Conservation (phyloP, 163 green algal species). For the Scenedesmus sp. region DNA sequence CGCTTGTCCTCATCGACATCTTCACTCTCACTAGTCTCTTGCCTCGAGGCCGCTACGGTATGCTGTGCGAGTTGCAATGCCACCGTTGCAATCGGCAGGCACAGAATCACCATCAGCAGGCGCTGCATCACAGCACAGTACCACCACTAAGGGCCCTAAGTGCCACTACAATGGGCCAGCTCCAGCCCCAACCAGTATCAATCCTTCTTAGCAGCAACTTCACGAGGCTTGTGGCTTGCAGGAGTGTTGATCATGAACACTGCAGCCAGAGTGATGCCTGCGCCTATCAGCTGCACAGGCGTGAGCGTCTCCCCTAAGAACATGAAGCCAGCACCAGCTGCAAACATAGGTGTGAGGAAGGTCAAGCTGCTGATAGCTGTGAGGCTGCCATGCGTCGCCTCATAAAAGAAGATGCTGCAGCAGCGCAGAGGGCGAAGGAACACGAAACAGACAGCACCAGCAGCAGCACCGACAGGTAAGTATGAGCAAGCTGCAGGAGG, state of each 20-base stretch:
- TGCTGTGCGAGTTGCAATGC: too few relatives aligned
- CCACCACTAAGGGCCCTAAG: too few relatives aligned
- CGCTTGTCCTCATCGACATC: too few relatives aligned
- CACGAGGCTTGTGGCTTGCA: conserved; percentile 28
- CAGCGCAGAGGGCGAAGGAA: conserved; percentile 80
- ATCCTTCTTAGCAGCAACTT: conserved; percentile 1
- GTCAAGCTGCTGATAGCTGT: conserved; percentile 90
- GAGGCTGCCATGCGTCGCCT: conserved; percentile 81
- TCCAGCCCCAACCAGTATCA: neutral
- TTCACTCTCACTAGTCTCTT: too few relatives aligned
- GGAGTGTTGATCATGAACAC: conserved; percentile 84
- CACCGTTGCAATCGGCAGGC: too few relatives aligned
- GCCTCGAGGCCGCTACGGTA: too few relatives aligned
- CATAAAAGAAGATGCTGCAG: conserved; percentile 89
- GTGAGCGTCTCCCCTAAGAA: conserved; percentile 86
- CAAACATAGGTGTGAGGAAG: conserved; percentile 91
- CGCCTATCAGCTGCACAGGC: conserved; percentile 84
- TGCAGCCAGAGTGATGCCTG: conserved; percentile 82
- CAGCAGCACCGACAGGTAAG: conserved; percentile 33
- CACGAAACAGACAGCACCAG: conserved; percentile 79
- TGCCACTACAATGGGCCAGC: neutral
- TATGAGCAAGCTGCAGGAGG: conserved; percentile 58
- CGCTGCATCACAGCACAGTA: conserved; percentile 5
- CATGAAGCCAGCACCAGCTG: conserved; percentile 76
- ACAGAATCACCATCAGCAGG: too few relatives aligned